A percentile compares a stretch with the other conserved stretches of the same genome.
These are phyloP conservation scores for Handroanthus guayacan DNA, from an alignment of 257 asterid species.

Conservation along the genomic window DNA sequence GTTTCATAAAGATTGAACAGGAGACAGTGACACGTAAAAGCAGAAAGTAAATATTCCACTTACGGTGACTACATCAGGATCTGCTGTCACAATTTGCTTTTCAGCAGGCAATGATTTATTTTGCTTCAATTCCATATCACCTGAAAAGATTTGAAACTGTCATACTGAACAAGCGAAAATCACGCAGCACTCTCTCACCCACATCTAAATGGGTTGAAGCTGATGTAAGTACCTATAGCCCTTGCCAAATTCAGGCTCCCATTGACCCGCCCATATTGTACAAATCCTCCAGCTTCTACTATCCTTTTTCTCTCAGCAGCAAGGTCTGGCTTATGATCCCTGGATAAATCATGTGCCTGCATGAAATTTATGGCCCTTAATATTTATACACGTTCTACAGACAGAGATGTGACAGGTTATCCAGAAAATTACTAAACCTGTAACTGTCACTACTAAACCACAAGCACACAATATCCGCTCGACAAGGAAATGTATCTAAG, in stretches of 20 bases:
- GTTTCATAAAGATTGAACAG: constrained; percentile 2
- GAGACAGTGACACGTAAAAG: constrained; percentile 21
- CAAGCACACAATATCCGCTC: constrained; percentile 20
- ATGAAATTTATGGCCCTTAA: constrained; percentile 5
- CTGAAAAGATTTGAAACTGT: constrained; percentile 51
- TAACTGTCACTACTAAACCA: constrained; percentile 20
- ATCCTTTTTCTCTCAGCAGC: constrained; percentile 81
- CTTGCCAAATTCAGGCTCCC: constrained; percentile 94
- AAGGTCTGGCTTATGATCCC: constrained; percentile 95
- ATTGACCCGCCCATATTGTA: constrained; percentile 92
- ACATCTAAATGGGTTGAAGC: constrained; percentile 32
- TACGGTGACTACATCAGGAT: constrained; percentile 85
- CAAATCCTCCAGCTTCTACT: constrained; percentile 88
- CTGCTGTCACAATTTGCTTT: constrained; percentile 85
- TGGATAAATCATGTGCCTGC: constrained; percentile 82
- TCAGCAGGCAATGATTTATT: constrained; percentile 84
- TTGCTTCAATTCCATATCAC: constrained; percentile 93
- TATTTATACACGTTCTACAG: constrained; percentile 4
- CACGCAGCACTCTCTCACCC: constrained; percentile 23
- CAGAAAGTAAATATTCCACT: constrained; percentile 35
- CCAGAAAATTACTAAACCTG: constrained; percentile 8
- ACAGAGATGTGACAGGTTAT: constrained; percentile 16
- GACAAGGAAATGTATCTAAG: constrained; percentile 24
- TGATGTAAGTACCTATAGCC: constrained; percentile 75
- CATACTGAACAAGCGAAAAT: constrained; percentile 19